Evolutionary conservation across 2,329 filamentous ascomycete species (phyloP), one percentile per base, ranked within the genome.

Genomic region (Pezicula neosporulosa): DNA sequence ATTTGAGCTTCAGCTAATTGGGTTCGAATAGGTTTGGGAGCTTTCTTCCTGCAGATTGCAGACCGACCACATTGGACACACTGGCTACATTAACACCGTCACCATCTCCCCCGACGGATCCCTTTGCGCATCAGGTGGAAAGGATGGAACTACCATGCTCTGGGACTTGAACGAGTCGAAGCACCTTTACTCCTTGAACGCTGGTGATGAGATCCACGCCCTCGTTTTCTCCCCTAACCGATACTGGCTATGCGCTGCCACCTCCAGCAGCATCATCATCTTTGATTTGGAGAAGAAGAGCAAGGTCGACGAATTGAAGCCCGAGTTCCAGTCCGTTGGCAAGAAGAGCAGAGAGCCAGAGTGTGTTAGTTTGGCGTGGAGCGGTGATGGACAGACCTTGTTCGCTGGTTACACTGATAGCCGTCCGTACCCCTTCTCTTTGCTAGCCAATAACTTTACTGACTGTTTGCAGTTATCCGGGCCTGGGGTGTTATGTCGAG

Each of bases 271-370:
- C 85, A 97, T 99, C 85, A 97, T 97, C 85, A 97, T 99, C 85
- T 99, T 99, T 81, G 94, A 99, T 73, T 86, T 99, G 66, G 94
- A 99, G 90, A 99, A 99, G 92, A 99, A 99, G 92, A 95, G 87
- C 88, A 97, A 97, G 89, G 93, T 97, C 72, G 93, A 97, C 70
- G 94, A 97, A 86, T 87, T 99, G 77, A 97, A 96, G 88, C 93
- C 93, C 66, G 94, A 99, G 77, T 96, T 94, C 82, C 82, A 91
- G 72, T 84, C 91, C 73, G 87, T 91, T 73, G 90, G 92, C 81
- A 96, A 96, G 90, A 97, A 97, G 90, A 91, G 87, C 86, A 86
- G 92, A 73, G 93, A 97, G 79, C 94, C 94, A 68, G 93, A 97
- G 87, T 97, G 93, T 77, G 87, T 99, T 70, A 90, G 85, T 74